Evolutionary conservation across 2,329 filamentous ascomycete genomes (phyloP).

Genomic region (Aspergillus sp.): DNA sequence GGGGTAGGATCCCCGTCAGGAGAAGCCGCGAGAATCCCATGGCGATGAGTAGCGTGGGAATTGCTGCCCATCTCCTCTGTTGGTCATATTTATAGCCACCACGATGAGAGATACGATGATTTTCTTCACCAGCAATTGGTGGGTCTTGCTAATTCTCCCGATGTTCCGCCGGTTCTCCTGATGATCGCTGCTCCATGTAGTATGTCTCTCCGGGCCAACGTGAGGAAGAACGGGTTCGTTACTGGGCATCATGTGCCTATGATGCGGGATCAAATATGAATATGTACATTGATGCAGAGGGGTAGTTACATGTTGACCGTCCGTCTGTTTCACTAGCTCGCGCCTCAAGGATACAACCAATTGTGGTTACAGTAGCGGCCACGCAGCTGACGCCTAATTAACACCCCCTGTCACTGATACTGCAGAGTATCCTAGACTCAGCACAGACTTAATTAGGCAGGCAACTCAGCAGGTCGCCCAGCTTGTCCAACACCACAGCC

Average conservation of each 20-base stretch:
- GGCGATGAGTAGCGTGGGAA: neutral
- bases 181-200: neutral
- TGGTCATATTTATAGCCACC: neutral
- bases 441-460: conserved; percentile 27
- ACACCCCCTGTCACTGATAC: neutral
- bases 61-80: neutral
- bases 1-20: conserved; percentile 4
- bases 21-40: conserved; percentile 1
- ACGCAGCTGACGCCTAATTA: neutral
- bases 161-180: neutral
- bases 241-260: too few relatives aligned
- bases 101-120: neutral
- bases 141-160: neutral
- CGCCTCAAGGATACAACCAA: neutral
- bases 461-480: conserved; percentile 50
- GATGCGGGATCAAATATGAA: too few relatives aligned
- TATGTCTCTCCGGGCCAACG: conserved; percentile 13
- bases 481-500: conserved; percentile 51
- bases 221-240: neutral
- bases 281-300: neutral
- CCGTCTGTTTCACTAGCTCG: neutral
- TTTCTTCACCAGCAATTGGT: neutral
- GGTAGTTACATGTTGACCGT: too few relatives aligned
- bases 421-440: too few relatives aligned
- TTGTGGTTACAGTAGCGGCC: neutral